phyloP scores from a whole-genome alignment of 805 yeast genomes.

The Torulaspora franciscae region DNA sequence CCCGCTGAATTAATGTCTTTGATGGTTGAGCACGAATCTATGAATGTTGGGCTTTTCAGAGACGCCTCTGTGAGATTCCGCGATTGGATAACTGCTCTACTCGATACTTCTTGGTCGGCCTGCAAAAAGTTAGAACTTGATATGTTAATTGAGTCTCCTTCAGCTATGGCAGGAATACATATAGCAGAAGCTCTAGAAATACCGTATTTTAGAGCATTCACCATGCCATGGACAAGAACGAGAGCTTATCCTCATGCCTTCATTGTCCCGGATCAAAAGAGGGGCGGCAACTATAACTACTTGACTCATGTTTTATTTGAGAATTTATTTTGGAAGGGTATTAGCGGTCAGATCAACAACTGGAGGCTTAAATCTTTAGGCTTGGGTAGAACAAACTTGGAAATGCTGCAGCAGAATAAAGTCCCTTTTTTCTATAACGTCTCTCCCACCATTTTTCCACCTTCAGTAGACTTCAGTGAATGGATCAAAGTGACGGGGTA shows the following conservation, averaged over 20 bases:
- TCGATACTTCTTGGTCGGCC: slow-evolving; percentile 76
- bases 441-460: slow-evolving; percentile 84
- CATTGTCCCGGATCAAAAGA: slow-evolving; percentile 86
- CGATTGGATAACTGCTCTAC: slow-evolving; percentile 75
- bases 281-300: slow-evolving; percentile 90
- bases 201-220: slow-evolving; percentile 91
- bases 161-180: slow-evolving; percentile 93
- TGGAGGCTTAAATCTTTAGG: slow-evolving; percentile 74
- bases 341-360: slow-evolving; percentile 74
- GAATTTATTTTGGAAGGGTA: slow-evolving; percentile 90
- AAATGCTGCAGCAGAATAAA: slow-evolving; percentile 64
- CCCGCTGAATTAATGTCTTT: slow-evolving; percentile 88
- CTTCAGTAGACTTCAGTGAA: slow-evolving; percentile 87
- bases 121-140: slow-evolving; percentile 63
- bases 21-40: slow-evolving; percentile 86
- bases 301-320: slow-evolving; percentile 92
- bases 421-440: slow-evolving; percentile 88
- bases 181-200: slow-evolving; percentile 87
- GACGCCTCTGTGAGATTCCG: slow-evolving; percentile 79
- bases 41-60: slow-evolving; percentile 73
- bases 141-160: slow-evolving; percentile 88
- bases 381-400: slow-evolving; percentile 65
- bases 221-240: slow-evolving; percentile 98
- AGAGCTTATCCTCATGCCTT: slow-evolving; percentile 96
- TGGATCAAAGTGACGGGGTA: slow-evolving; percentile 97